These are phyloP conservation scores for Austroboletus niveus DNA, from an alignment of 1,284 basidiomycete species.

Conservation along the genomic window DNA sequence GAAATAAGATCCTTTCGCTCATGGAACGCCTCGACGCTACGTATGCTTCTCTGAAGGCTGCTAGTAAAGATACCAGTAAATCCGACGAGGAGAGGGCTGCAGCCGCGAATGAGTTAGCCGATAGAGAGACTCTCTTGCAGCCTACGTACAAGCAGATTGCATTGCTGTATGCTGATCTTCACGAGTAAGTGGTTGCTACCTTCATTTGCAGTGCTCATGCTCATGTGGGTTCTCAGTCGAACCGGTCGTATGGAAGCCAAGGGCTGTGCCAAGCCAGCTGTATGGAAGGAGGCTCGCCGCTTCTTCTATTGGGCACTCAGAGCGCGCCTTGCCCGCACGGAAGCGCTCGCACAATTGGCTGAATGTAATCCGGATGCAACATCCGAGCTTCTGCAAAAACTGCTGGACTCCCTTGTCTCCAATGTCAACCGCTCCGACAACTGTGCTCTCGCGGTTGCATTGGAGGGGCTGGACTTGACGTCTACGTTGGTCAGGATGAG, in stretches of 20 bases:
- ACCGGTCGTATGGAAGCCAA: conserved; percentile 98
- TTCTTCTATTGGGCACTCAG: conserved; percentile 97
- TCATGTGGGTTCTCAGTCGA: conserved; percentile 54
- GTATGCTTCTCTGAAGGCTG: conserved; percentile 81
- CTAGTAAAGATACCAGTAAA: conserved; percentile 72
- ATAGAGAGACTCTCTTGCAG: conserved; percentile 80
- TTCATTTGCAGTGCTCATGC: neutral
- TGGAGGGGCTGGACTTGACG: conserved; percentile 68
- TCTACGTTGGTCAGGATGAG: conserved; percentile 59
- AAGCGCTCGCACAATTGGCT: conserved; percentile 55
- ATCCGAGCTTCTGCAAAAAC: conserved; percentile 55
- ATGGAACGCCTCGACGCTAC: conserved; percentile 93
- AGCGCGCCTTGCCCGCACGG: conserved; percentile 68
- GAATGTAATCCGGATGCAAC: conserved; percentile 63
- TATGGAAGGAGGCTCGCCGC: conserved; percentile 88
- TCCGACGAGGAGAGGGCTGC: conserved; percentile 72
- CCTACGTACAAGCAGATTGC: conserved; percentile 96
- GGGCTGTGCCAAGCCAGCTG: conserved; percentile 81
- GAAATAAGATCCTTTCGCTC: conserved; percentile 84
- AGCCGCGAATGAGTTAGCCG: conserved; percentile 66
- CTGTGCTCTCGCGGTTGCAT: conserved; percentile 53
- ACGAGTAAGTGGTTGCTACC: conserved; percentile 64
- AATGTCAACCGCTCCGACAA: conserved; percentile 52
- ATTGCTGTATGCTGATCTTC: conserved; percentile 93
- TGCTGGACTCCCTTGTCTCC: conserved; percentile 59